Evolutionary conservation across 2,329 filamentous ascomycete genomes (phyloP), one percentile per base, ranked within the genome.

Genomic region (Orbilia ellipsospora): DNA sequence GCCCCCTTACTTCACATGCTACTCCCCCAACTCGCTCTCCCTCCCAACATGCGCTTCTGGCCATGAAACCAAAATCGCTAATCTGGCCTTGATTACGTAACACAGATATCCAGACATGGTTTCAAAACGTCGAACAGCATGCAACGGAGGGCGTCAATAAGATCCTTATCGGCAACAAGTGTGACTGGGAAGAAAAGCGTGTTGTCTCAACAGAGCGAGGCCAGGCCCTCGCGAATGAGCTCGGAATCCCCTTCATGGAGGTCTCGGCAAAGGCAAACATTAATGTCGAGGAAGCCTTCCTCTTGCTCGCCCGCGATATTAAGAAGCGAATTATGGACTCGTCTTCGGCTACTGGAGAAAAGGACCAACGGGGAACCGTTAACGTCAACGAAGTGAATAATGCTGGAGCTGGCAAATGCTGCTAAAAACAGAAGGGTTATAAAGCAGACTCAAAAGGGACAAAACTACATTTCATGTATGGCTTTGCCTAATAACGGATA

Each of bases 141-240:
- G 95, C 95, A 73, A 97, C 93, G 80, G 95, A 98, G 85, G 95
- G 95, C 81, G 95, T 99, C 82, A 97, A 98, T 89, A 99, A 98
- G 87, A 98, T 99, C 82, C 88, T 99, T 79, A 97, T 99, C 80
- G 95, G 95, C 83, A 99, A 99, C 88, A 99, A 99, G 86, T 99
- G 95, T 85, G 95, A 99, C 84, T 98, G 95, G 95, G 95, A 98
- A 84, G 95, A 99, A 85, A 98, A 98, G 88, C 91, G 95, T 79
- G 93, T 92, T 66, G 92, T 99, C 50, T 93, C 92, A 59, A 96
- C 92, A 74, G 94, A 97, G 83, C 91, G 93, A 81, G 95, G 95
- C 80, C 94, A 99, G 84, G 90, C 90, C 78, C 88, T 99, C 68
- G 95, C 95, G 73, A 92, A 97, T 84, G 95, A 98, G 84, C 90